Evolutionary conservation across 2,329 filamentous ascomycete species (phyloP), one percentile per base, ranked within the genome.

Genomic region (Cordyceps pruinosa): DNA sequence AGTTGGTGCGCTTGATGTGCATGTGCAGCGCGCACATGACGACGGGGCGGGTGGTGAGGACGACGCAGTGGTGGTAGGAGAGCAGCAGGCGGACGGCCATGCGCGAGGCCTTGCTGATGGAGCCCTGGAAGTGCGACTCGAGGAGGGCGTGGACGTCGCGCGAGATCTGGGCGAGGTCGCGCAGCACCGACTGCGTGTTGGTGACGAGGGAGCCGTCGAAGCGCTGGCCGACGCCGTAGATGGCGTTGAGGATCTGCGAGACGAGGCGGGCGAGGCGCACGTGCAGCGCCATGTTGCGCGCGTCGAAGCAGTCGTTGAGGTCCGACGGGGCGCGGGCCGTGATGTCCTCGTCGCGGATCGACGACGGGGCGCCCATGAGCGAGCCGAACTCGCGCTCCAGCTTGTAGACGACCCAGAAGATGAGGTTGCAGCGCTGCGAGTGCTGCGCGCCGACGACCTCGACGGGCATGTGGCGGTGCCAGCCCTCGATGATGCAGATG

Each of bases 11-110:
- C 25, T 66, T 66, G 1, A 68, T 67, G 8, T 67, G 65, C 59
- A 69, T 68, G 21, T 70, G 68, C 2, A 70, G 51, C 0, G 67
- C 68, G n/a, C 66, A 68, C 66, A 68, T 68, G 9, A 68, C 68
- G 17, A 68, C 66, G 1, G 66, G 66, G 1, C 66, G 59, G 0
- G 66, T 68, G 1, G 66, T 68, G 10, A 68, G 63, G 4, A 68
- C 66, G 0, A 68, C 66, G 10, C 66, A 68, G 48, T 65, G 63
- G 17, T 65, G 63, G 21, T 70, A 70, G 6, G 66, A 62, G 0
- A 68, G 55, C 0, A 68, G 58, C 5, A 68, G 35, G 1, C 66
- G 60, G 0, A 65, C 64, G 1, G 66, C 66, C 1, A 61, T 68
- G 26, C 64, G 58, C 0, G 66, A 68, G 9, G 66, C 64, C 41